A percentile compares a stretch with the other conserved stretches of the same genome.
Evolutionary conservation across 2,329 filamentous ascomycete species (phyloP).

Genomic region (Periconia digitata): DNA sequence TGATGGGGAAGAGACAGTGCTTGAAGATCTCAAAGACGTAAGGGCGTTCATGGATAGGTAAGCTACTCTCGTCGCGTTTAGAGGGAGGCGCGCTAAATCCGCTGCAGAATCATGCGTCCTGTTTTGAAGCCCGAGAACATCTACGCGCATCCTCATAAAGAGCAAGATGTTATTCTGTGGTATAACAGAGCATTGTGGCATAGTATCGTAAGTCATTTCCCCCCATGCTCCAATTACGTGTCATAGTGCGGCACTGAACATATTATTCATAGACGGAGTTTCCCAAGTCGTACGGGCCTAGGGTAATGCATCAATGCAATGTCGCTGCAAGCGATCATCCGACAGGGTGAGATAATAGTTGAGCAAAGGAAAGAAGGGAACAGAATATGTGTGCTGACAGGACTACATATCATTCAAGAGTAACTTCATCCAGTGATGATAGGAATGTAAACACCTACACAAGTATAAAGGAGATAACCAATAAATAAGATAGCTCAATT

Average conservation of each 20-base stretch:
- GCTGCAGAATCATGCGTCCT: slow-evolving; percentile 8
- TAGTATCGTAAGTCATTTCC: slow-evolving; percentile 12
- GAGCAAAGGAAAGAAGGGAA: background rate
- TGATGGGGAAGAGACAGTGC: slow-evolving; percentile 2
- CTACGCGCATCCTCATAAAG: slow-evolving; percentile 14
- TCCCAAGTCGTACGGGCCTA: slow-evolving; percentile 12
- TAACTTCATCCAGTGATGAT: no score
- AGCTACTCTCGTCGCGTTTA: background rate
- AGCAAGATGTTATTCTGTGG: slow-evolving; percentile 17
- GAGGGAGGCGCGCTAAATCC: background rate
- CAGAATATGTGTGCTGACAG: no score
- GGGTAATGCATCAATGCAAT: slow-evolving; percentile 16
- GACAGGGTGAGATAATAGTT: background rate
- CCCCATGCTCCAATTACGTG: background rate
- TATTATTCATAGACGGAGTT: slow-evolving; percentile 8
- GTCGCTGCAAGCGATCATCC: slow-evolving; percentile 15
- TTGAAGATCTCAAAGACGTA: slow-evolving; percentile 5
- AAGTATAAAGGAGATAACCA: no score
- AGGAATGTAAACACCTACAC: no score
- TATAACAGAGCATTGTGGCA: slow-evolving; percentile 16
- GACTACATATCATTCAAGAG: no score
- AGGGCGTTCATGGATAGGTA: slow-evolving; percentile 7
- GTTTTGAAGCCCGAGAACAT: slow-evolving; percentile 12
- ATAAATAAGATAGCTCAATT: no score
- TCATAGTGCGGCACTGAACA: background rate